A percentile compares a stretch with the other conserved stretches of the same genome.
phyloP scores from a whole-genome alignment of 805 yeast species.

The Scheffersomyces ergatensis region DNA sequence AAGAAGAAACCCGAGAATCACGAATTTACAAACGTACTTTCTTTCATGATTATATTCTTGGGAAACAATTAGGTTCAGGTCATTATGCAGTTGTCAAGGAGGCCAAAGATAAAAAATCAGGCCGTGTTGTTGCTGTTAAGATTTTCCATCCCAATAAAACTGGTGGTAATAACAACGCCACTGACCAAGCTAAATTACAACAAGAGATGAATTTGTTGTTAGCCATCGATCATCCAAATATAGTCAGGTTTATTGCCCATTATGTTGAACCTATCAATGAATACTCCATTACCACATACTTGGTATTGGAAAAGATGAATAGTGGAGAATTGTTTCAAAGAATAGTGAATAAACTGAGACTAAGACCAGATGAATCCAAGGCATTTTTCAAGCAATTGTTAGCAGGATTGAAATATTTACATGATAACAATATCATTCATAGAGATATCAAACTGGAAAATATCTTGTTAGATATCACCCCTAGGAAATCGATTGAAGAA shows the following conservation, averaged over 20 bases:
- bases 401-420: conserved; percentile 37
- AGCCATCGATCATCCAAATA: conserved; percentile 66
- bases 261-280: conserved; percentile 54
- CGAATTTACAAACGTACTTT: conserved; percentile 37
- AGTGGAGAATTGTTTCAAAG: conserved; percentile 77
- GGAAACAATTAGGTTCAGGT: conserved; percentile 67
- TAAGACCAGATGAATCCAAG: conserved; percentile 61
- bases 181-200: conserved; percentile 45
- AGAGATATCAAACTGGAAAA: conserved; percentile 47
- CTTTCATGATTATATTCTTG: conserved; percentile 55
- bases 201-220: conserved; percentile 68
- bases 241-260: conserved; percentile 61
- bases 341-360: conserved; percentile 60
- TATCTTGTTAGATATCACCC: conserved; percentile 48
- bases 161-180: conserved; percentile 13
- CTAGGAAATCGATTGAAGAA: conserved; percentile 25
- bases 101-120: conserved; percentile 56
- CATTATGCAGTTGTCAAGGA: conserved; percentile 82
- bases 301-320: conserved; percentile 70
- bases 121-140: conserved; percentile 68
- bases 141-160: conserved; percentile 59
- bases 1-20: conserved; percentile 10
- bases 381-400: conserved; percentile 52
- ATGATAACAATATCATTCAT: conserved; percentile 40
- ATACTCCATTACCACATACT: conserved; percentile 50